Evolutionary conservation across 805 yeast species (phyloP).

Genomic region (Cyberlindnera petersonii): DNA sequence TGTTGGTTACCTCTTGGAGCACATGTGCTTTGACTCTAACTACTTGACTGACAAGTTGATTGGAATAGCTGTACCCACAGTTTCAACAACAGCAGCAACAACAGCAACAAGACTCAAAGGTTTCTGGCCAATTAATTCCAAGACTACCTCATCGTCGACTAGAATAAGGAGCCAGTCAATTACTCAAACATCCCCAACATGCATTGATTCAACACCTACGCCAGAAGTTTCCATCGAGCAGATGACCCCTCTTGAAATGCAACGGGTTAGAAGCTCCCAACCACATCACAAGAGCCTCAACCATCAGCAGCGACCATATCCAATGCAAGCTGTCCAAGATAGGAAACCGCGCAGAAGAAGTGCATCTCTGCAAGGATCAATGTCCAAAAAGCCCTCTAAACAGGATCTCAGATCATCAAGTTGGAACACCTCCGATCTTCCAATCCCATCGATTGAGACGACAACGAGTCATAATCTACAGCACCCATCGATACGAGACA

Average conservation of each 20-base stretch:
- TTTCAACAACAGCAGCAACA: background rate
- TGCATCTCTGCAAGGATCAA: background rate
- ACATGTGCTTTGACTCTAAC: slow-evolving; percentile 9
- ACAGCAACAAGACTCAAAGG: too few species aligned
- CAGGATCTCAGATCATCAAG: slow-evolving; percentile 7
- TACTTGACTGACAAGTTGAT: slow-evolving; percentile 3
- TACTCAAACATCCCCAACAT: too few species aligned
- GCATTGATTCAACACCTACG: background rate
- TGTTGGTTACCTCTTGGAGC: slow-evolving; percentile 3
- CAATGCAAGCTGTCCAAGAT: background rate
- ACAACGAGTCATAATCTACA: background rate
- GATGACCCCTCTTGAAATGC: slow-evolving; percentile 7
- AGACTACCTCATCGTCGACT: too few species aligned
- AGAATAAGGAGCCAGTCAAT: too few species aligned
- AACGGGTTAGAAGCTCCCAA: slow-evolving; percentile 5
- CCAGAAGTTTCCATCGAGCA: slow-evolving; percentile 1
- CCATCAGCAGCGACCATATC: background rate
- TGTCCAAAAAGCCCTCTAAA: slow-evolving; percentile 5
- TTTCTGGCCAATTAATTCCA: background rate
- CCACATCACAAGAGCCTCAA: background rate
- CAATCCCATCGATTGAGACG: background rate
- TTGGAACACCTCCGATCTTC: background rate
- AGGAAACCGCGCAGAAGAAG: slow-evolving; percentile 4
- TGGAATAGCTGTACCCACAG: slow-evolving; percentile 1
- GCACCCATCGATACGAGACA: background rate